Evolutionary conservation across 176 grass and related monocot genomes (phyloP), one percentile per base, ranked within the genome.

Genomic region (Musa acuminata): DNA sequence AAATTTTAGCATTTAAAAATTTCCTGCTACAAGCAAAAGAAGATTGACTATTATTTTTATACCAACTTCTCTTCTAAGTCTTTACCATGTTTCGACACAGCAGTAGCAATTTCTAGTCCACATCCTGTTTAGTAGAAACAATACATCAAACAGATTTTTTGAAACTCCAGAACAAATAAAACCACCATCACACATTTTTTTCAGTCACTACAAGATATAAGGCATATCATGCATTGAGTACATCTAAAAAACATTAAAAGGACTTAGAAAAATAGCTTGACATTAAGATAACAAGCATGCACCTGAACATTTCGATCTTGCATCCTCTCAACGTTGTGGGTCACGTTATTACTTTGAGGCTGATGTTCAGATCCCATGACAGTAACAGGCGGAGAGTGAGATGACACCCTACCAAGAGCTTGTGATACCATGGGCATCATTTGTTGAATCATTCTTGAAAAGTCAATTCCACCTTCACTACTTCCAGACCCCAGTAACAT

Each of bases 391-490:
- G 26, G 72, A 64, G 73, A 54, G 53, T 0, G 58, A 49, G 77
- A 70, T 58, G 79, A 72, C 1, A 72, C 80, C 65, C 86, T 80
- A 19, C 85, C 87, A 83, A 98, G 71, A 81, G 84, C 90, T 84
- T 93, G 90, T 2, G 87, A 88, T 64, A 98, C 88, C 79, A 93
- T 76, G 3, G 95, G 90, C 95, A 98, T 87, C 88, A 98, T 87
- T 80, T 98, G 85, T 51, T 93, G 90, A 77, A 93, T 85, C 90
- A 98, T 90, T 79, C 90, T 87, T 67, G 95, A 91, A 72, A 98
- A 80, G 77, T 85, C 88, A 50, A 98, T 70, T 24, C 90, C 86
- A 87, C 86, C 80, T 82, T 83, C 82, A 11, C 84, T 81, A 52
- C 70, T 66, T 29, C 65, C 87, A 72, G 78, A 80, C 80, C 82